A percentile compares a stretch with the other conserved stretches of the same genome.
Evolutionary conservation across 768 basidiomycete species (phyloP).

Genomic region (Lactifluus volemus): DNA sequence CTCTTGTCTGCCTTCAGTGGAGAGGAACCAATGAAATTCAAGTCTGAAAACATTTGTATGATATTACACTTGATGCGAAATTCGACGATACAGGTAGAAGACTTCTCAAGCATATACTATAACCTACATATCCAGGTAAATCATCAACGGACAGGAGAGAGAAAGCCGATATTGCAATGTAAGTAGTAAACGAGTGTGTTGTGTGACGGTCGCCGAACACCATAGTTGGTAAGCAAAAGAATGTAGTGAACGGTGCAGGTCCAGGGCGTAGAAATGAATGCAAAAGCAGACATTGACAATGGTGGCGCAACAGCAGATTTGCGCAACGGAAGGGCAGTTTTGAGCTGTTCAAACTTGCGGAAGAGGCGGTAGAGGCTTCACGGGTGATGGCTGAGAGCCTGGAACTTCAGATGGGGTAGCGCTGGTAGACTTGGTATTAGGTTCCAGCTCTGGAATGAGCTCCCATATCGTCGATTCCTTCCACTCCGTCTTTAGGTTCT

Average conservation of each 20-base stretch:
- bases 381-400: neutral
- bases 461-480: conserved; percentile 7
- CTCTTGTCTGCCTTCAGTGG: neutral
- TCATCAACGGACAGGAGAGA: neutral
- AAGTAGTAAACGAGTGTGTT: neutral
- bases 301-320: neutral
- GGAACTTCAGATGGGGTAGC: too few relatives aligned
- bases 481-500: conserved; percentile 1
- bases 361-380: neutral
- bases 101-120: neutral
- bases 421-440: neutral
- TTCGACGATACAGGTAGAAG: neutral
- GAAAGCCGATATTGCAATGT: neutral
- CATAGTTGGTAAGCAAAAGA: conserved; percentile 3
- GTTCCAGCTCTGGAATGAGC: conserved; percentile 8
- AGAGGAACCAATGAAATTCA: neutral
- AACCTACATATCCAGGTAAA: conserved; percentile 3
- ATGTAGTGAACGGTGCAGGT: conserved; percentile 5
- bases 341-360: neutral
- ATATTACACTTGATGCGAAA: neutral
- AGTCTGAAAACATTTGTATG: neutral
- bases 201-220: neutral
- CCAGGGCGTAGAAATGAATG: neutral
- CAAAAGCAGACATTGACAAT: neutral
- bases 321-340: neutral